Evolutionary conservation across 306 rosid species (phyloP), one percentile per base, ranked within the genome.

Genomic region (Cicer cuneatum): DNA sequence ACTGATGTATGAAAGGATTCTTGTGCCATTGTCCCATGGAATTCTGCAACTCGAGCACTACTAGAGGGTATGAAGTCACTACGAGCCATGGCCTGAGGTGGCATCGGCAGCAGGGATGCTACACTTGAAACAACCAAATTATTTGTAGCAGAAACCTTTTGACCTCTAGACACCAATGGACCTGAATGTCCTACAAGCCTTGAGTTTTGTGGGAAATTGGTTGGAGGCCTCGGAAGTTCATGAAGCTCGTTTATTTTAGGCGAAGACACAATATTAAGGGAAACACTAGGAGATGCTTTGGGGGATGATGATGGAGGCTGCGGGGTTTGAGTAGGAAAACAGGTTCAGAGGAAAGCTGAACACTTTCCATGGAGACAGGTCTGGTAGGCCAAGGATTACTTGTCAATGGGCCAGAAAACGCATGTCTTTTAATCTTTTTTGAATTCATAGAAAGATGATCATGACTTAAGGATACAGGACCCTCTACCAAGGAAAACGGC

Each of bases 241-340:
- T 93, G 97, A 83, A 93, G 97, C 89, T 93, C 98, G 45, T 91
- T 90, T 71, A 93, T 93, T 76, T 85, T 88, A 53, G 97, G 97
- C 0, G 98, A 84, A 56, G 98, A 89, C 66, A 70, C 39, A 67
- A 89, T 76, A 48, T 93, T 86, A 51, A 96, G 97, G 18, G 97
- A 93, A 72, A 90, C 82, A 83, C 67, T 79, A 18, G 89, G 90
- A 74, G 96, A 90, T 47, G 53, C 78, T 83, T 81, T 90, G 16
- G 96, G 94, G 21, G 97, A 80, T 67, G 92, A 80, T 37, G 89
- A 87, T 18, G 87, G 76, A 74, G 89, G 89, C 79, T 86, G 96
- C 42, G 89, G 83, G 41, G 72, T 72, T 79, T 85, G 88, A 76
- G 84, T 86, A 10, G 79, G 87, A 93, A 74, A 49, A 93, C 72